These are phyloP conservation scores for Nemania diffusa DNA, from an alignment of 2,329 filamentous ascomycete genomes.

Conservation along the genomic window DNA sequence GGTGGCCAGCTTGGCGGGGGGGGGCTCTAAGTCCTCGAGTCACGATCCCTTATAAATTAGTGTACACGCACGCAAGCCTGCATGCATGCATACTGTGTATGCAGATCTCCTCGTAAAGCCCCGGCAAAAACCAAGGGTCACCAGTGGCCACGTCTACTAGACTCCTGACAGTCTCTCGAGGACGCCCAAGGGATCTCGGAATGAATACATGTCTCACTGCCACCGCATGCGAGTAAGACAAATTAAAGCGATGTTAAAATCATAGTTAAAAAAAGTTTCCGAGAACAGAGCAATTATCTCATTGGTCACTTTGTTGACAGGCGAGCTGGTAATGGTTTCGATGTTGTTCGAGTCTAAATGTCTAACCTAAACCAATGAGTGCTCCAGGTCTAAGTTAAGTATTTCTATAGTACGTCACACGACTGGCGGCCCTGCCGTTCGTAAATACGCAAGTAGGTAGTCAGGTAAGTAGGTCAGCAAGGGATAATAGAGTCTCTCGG, in stretches of 20 bases:
- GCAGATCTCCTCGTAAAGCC: constrained; percentile 33
- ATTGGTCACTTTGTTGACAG: neutral
- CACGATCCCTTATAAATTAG: neutral
- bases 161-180: neutral
- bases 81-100: constrained; percentile 15
- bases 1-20: too few species aligned
- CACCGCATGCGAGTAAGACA: neutral
- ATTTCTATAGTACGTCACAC: neutral
- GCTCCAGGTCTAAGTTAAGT: too few species aligned
- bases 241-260: neutral
- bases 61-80: constrained; percentile 5
- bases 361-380: neutral
- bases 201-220: neutral
- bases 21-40: too few species aligned
- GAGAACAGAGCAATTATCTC: constrained; percentile 3
- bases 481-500: neutral
- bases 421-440: neutral
- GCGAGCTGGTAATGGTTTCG: neutral
- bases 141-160: constrained; percentile 18
- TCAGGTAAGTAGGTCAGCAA: constrained; percentile 12
- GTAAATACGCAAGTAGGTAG: constrained; percentile 6
- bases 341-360: neutral
- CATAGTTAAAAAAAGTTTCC: neutral
- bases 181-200: too few species aligned
- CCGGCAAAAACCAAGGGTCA: constrained; percentile 15